Base-by-base conservation (phyloP, 2,329 filamentous ascomycete genomes). In the Gnomoniopsis smithogilvyi region DNA sequence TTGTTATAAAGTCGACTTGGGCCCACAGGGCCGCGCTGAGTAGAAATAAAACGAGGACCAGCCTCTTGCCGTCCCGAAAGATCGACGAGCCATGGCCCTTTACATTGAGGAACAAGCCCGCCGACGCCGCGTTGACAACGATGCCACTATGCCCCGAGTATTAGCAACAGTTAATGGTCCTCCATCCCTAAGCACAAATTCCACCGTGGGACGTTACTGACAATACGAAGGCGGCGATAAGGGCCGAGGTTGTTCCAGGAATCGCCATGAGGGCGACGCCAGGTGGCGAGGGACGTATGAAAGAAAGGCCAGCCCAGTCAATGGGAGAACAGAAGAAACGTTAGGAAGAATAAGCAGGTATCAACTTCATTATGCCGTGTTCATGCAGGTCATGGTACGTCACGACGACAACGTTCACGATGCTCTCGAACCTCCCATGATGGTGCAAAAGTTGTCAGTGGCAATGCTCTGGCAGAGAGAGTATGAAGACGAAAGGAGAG, bases 31-130 rank as follows among this genome's bases (percentile, higher is more conserved):
- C 76, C 33, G 80, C 74, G 59, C 77, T 74, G 26, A 76, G 62
- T 66, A 85, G 76, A 68, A 84, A 85, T 64, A 74, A 70, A 67
- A 79, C 72, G 81, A 86, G 82, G 81, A 78, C 82, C 82, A 86
- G 83, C 82, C 83, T 85, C 81, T 79, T 77, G 74, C 81, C 80
- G 73, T 85, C 80, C 71, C 79, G 77, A 68, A 82, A 76, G 61
- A 83, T 70, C 45, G 77, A 71, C 61, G 75, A 75, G 67, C 77
- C 74, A 74, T 81, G 74, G 64, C 77, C 76, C 67, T 73, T 79
- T 63, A 73, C 64, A 62, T 76, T 73, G 65, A 80, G 73, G 69
- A 80, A 72, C 64, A 78, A 71, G 53, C 77, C 75, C 48, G 74
- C 74, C 52, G 77, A 75, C 33, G 81, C 78, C 56, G 80, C 78